Evolutionary conservation across 306 rosid species (phyloP).

Genomic region (Ormosia semicastrata): DNA sequence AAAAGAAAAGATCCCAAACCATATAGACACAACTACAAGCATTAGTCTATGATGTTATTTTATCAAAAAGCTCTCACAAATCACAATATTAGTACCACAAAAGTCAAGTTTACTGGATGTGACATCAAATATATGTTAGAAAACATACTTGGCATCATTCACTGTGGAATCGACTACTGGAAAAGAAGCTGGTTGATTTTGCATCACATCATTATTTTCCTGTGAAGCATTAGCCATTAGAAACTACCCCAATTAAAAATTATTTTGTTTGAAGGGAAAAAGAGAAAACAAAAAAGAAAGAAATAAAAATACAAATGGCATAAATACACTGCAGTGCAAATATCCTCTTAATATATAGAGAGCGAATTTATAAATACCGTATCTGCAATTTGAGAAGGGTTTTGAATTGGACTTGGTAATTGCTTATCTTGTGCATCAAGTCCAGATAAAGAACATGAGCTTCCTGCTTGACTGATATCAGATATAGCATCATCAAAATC

Average conservation of each 20-base stretch:
- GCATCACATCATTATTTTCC: slow-evolving; percentile 53
- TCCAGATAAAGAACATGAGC: slow-evolving; percentile 50
- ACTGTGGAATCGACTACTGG: slow-evolving; percentile 36
- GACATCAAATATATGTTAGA: slow-evolving; percentile 20
- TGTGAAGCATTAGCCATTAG: slow-evolving; percentile 39
- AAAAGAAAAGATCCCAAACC: slow-evolving; percentile 28
- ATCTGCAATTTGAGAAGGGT: slow-evolving; percentile 39
- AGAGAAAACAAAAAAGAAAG: neutral
- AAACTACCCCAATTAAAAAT: neutral
- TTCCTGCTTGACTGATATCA: slow-evolving; percentile 49
- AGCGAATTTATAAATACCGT: slow-evolving; percentile 38
- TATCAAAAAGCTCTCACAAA: neutral
- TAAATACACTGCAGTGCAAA: neutral
- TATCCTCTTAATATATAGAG: neutral
- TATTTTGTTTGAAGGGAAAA: neutral
- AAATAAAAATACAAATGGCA: neutral
- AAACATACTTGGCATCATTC: slow-evolving; percentile 56
- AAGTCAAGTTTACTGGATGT: neutral
- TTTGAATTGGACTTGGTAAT: slow-evolving; percentile 37
- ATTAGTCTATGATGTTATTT: neutral
- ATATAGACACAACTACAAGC: neutral
- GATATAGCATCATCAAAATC: slow-evolving; percentile 67
- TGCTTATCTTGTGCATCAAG: slow-evolving; percentile 57
- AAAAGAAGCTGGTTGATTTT: slow-evolving; percentile 40
- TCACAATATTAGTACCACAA: neutral